Evolutionary conservation across 1,139 yeast genomes (phyloP), one percentile per base, ranked within the genome.

Genomic region (Arxiozyma bovina): DNA sequence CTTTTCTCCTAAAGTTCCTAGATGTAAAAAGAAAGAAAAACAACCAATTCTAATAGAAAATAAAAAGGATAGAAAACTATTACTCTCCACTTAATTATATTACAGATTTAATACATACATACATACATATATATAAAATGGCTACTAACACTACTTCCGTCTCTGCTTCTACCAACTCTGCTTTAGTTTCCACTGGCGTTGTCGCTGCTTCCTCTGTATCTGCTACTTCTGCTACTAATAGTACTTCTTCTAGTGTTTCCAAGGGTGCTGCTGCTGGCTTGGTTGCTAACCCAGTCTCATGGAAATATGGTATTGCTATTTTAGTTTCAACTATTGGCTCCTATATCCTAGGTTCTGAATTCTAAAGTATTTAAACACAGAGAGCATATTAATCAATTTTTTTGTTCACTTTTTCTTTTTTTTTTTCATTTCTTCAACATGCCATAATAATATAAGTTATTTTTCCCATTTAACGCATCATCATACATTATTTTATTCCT

Each of bases 221-320:
- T 22, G 30, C 54, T 23, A 38, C 43, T 11, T n/a, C 57, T 34
- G 49, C 41, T 40, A 11, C 49, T 17, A 50, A 45, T 58, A 18
- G 40, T 41, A 50, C 53, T 21, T 49, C 58, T 45, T 51, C 55
- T 17, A 51, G 50, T 27, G 45, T 57, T 38, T 54, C 54, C 18
- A 61, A 57, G 48, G 63, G 61, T 27, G 67, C 66, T 48, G 58
- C 59, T 42, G 55, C 63, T 40, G 62, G 61, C 50, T 52, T 61
- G 55, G 63, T 64, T 34, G 70, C 67, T 54, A 63, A 64, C 63
- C 70, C 70, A 56, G 53, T 67, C 54, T 64, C 68, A 48, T 66
- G 68, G 68, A 67, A 67, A 54, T 63, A 58, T 57, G 70, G 69
- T 56, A 60, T 60, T 45, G 63, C 65, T 27, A 44, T 67, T 55